Base-by-base conservation (phyloP, 495 filamentous ascomycete genomes). In the Penicillium psychrofluorescens region DNA sequence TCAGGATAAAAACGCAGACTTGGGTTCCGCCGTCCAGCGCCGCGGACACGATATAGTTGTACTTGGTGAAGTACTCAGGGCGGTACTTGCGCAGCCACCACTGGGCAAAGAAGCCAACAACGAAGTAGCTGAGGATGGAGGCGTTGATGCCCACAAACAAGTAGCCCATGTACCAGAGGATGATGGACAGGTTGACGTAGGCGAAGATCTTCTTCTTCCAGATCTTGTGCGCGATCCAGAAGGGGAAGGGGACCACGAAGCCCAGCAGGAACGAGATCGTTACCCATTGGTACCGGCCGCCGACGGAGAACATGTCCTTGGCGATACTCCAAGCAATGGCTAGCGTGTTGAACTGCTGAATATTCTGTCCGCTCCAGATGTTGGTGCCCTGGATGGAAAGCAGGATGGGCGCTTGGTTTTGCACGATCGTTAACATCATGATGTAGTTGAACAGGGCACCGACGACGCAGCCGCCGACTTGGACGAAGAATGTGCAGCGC, bases 11-110 rank as follows among this genome's bases (percentile, higher is more conserved):
- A 77, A 76, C 63, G 4, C 71, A 54, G 13, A 69, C 46, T 34
- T 68, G 61, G 7, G 62, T 67, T 12, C 70, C 74, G 37, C 74
- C 74, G 48, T 78, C 74, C 29, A 76, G 48, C 8, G 72, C 74
- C 8, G 68, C 74, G 8, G 63, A 66, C 11, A 76, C 48, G 3
- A 78, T 57, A 50, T 77, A 78, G 38, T 72, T 75, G 50, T 74
- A 78, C 58, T 77, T 70, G 52, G 66, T 62, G 49, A 76, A 78
- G 22, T 65, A 51, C 11, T 52, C 36, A 9, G 75, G 72, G 10
- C 56, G 40, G 38, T 67, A 59, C 41, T 62, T 64, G 12, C 74
- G 54, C 7, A 78, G 45, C 51, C 68, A 78, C 14, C 58, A 62
- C 48, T 78, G 75, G 5, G 55, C 47, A 34, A 60, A 55, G 56